phyloP scores from a whole-genome alignment of 164 flowering plant species.

The Dillenia turbinata region DNA sequence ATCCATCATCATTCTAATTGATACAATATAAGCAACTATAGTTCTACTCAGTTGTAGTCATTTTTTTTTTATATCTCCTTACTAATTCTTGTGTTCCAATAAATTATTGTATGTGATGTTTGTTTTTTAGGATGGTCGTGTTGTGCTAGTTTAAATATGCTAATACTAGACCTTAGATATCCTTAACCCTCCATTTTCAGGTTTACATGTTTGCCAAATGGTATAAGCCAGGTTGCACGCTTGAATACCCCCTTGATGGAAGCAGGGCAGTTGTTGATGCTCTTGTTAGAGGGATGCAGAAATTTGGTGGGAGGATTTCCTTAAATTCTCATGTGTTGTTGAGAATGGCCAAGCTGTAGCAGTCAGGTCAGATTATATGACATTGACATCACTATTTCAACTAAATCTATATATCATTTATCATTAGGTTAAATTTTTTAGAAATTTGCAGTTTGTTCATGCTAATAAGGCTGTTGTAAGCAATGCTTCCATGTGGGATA shows the following conservation, averaged over 20 bases:
- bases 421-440: too few relatives aligned
- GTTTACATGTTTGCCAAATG: conserved; percentile 99
- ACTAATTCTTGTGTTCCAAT: too few relatives aligned
- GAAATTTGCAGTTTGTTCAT: conserved; percentile 60
- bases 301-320: conserved; percentile 79
- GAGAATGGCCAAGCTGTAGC: conserved; percentile 84
- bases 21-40: too few relatives aligned
- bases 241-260: conserved; percentile 91
- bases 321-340: conserved; percentile 69
- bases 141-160: too few relatives aligned
- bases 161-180: too few relatives aligned
- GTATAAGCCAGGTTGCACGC: conserved; percentile 87
- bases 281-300: conserved; percentile 78
- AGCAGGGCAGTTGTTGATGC: conserved; percentile 83
- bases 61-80: too few relatives aligned
- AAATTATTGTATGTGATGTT: too few relatives aligned
- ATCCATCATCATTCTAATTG: too few relatives aligned
- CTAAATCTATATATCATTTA: too few relatives aligned
- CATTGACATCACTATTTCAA: too few relatives aligned
- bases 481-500: conserved; percentile 99
- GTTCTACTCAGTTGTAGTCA: too few relatives aligned
- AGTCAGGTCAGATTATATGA: conserved; percentile 52
- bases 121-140: too few relatives aligned
- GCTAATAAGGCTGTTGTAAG: conserved; percentile 96
- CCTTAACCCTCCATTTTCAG: conserved; percentile 30